Conservation (phyloP, 1,284 basidiomycete species). For the Volvariella volvacea region DNA sequence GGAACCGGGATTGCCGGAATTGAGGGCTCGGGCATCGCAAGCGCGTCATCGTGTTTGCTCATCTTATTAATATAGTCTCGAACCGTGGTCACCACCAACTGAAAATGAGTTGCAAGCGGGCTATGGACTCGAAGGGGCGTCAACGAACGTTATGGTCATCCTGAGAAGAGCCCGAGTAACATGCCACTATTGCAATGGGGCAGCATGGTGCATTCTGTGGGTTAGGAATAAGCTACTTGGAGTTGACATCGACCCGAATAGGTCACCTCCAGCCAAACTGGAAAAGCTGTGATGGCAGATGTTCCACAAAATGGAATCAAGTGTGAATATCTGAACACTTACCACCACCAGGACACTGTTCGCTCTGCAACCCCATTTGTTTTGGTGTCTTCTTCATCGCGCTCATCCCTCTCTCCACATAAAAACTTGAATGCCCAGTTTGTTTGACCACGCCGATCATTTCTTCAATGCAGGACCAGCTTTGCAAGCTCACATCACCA, state of each 20-base stretch:
- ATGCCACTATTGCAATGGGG: slow-evolving; percentile 72
- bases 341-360: slow-evolving; percentile 58
- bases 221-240: slow-evolving; percentile 8
- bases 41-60: slow-evolving; percentile 24
- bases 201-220: slow-evolving; percentile 71
- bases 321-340: slow-evolving; percentile 19
- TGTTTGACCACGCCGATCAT: slow-evolving; percentile 72
- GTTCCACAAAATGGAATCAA: slow-evolving; percentile 6
- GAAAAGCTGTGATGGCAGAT: slow-evolving; percentile 53
- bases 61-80: slow-evolving; percentile 67
- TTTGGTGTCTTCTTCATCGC: slow-evolving; percentile 72
- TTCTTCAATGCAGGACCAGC: slow-evolving; percentile 69
- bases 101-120: neutral
- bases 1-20: slow-evolving; percentile 22
- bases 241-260: slow-evolving; percentile 1
- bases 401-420: slow-evolving; percentile 76
- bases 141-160: slow-evolving; percentile 57
- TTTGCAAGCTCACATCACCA: slow-evolving; percentile 72
- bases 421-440: slow-evolving; percentile 78
- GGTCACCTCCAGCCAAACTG: slow-evolving; percentile 73
- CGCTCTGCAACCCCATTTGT: slow-evolving; percentile 57
- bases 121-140: neutral
- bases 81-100: slow-evolving; percentile 62
- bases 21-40: slow-evolving; percentile 16
- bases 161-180: slow-evolving; percentile 73